These are phyloP conservation scores for Medicago ruthenica DNA, from an alignment of 306 rosid species.

Conservation along the genomic window DNA sequence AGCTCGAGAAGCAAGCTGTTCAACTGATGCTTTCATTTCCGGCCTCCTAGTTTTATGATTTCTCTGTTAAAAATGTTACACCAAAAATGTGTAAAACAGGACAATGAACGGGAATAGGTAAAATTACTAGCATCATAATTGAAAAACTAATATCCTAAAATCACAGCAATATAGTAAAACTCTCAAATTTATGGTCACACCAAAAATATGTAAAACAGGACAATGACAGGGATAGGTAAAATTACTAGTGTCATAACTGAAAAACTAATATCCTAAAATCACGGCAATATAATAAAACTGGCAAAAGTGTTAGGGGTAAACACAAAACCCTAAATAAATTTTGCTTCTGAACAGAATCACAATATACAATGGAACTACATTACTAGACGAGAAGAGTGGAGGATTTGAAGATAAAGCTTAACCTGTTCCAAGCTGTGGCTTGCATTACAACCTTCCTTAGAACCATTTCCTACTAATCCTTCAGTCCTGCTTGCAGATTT, in stretches of 20 bases:
- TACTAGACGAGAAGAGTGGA: background rate
- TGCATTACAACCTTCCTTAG: conserved; percentile 38
- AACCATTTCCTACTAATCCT: conserved; percentile 34
- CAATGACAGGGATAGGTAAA: conserved; percentile 2
- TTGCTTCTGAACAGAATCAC: conserved; percentile 21
- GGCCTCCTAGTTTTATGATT: conserved; percentile 48
- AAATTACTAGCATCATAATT: conserved; percentile 18
- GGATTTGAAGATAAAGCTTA: conserved; percentile 37
- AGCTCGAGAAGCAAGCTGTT: conserved; percentile 85
- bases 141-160: conserved; percentile 9
- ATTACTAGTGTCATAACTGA: conserved; percentile 18
- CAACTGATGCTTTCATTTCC: conserved; percentile 62
- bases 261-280: conserved; percentile 7
- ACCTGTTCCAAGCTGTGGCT: conserved; percentile 41
- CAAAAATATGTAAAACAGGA: conserved; percentile 30
- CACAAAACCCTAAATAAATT: background rate
- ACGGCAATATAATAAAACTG: background rate
- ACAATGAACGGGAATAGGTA: conserved; percentile 7
- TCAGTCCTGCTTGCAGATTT: conserved; percentile 35
- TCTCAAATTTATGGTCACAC: conserved; percentile 21
- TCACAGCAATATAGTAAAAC: conserved; percentile 1
- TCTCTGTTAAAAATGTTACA: conserved; percentile 56
- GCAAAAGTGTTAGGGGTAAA: background rate
- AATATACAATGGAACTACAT: conserved; percentile 19
- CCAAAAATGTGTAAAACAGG: conserved; percentile 23